Evolutionary conservation across 192 early-diverging fungal species (phyloP), one percentile per base, ranked within the genome.

Genomic region (Coemansia biformis): DNA sequence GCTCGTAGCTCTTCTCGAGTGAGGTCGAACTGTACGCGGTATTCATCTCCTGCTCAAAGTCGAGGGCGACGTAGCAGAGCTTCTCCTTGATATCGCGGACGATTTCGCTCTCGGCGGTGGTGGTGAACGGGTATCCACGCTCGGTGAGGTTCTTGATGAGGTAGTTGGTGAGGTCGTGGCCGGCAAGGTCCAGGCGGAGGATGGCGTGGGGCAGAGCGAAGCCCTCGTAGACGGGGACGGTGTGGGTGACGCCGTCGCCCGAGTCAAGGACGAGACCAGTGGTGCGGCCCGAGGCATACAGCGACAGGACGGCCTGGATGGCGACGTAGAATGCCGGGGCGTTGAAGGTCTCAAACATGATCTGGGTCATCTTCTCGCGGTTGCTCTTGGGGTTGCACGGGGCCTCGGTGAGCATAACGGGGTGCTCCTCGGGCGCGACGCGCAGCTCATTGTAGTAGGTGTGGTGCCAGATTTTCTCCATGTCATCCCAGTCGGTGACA

Each of bases 31-130:
- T n/a, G n/a, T n/a, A n/a, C n/a, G n/a, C n/a, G n/a, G 2, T 26
- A 71, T 91, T 83, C 84, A 95, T 87, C 77, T 99, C 96, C 80
- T 93, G 87, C 59, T 94, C 93, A 77, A 89, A 94, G 80, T 99
- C 93, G 34, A 95, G 81, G 47, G 93, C 93, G 62, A 95, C 93
- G 71, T 97, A 96, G 81, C 92, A 90, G 58, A 95, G 85, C 86
- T 95, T 96, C 78, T 97, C 96, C 85, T 99, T 99, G 80, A 99
- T 96, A 66, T 97, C 92, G 76, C 93, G 91, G 59, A 95, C 93
- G 58, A 95, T 93, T 87, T 96, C 93, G 73, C n/a, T n/a, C n/a
- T n/a, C n/a, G n/a, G n/a, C n/a, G n/a, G n/a, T n/a, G 78, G 91
- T 96, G 48, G 83, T 85, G 85, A 95, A 91, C 26, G 90, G 78